Conservation (phyloP, 73 alveolate species). For the Tetrahymena malaccensis region DNA sequence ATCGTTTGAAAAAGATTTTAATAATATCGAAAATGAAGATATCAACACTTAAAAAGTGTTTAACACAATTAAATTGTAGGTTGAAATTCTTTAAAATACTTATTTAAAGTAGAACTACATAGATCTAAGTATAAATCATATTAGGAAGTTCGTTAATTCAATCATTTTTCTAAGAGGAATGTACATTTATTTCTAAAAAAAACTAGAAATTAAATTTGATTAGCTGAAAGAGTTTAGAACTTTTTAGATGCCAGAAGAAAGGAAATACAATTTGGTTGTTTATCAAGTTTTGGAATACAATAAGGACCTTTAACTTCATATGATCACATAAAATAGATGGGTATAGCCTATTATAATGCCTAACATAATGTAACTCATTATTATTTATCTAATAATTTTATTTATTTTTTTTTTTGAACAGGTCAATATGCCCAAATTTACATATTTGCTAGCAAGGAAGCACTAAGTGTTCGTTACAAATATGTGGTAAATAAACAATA, state of each 20-base stretch:
- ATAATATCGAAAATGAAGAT: not conserved
- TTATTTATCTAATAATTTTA: not conserved
- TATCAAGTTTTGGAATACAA: no score
- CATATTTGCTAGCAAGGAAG: not conserved
- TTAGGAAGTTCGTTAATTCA: not conserved
- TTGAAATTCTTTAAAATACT: not conserved
- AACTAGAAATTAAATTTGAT: not conserved
- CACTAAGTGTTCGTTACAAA: not conserved
- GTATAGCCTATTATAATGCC: not conserved
- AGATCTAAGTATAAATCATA: not conserved
- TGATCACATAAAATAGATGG: not conserved
- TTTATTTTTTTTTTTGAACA: not conserved
- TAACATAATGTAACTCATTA: not conserved
- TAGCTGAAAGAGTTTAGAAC: not conserved
- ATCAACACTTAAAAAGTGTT: not conserved
- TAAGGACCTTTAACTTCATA: not conserved
- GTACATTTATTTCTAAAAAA: not conserved
- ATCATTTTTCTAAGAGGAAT: not conserved
- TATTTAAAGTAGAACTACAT: not conserved
- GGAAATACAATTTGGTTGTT: not conserved
- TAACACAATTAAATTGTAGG: not conserved
- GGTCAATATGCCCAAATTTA: not conserved
- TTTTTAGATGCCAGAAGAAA: not conserved
- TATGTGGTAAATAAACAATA: not conserved
- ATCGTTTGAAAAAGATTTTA: no score